Evolutionary conservation across 2,329 filamentous ascomycete genomes (phyloP), one percentile per base, ranked within the genome.

Genomic region (Endoconidiophora laricicola): DNA sequence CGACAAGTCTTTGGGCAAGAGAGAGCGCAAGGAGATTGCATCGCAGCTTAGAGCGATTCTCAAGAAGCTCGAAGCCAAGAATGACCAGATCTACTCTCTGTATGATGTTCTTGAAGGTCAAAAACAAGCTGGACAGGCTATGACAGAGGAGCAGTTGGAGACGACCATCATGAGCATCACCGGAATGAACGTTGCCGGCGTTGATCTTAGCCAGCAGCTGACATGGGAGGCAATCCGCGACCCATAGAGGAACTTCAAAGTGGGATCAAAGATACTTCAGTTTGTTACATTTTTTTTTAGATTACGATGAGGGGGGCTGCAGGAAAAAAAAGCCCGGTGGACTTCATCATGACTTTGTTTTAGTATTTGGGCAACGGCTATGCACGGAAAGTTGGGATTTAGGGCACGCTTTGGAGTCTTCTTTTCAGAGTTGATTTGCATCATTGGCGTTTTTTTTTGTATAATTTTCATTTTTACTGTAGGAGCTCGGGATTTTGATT

Each of bases 51-150:
- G 78, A 54, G 67, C 67, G 20, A 59, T 86, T 18, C 66, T 82
- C 40, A 71, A 71, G 54, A 71, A 74, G 48, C 74, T 86, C 22
- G 81, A 87, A 58, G 71, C 74, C 58, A 86, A 88, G 64, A 78
- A 79, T 23, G 81, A 84, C 54, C 83, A 88, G 62, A 79, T 94
- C 40, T 93, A 94, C 64, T 74, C 77, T 40, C 69, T 94, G 12
- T 85, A 88, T 57, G 86, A 94, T 61, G 85, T 91, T 1, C 69
- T 91, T 0, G 85, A 90, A 63, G 84, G 81, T 4, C 83, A 88
- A 61, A 85, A 83, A 65, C 69, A 70, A 33, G 71, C 72, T 2
- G 78, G 78, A 0, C 73, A 77, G 58, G 69, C 73, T 55, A 79
- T 83, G 71, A 74, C 68, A 1, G 71, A 76, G 56, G 72, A 76